A percentile compares a stretch with the other conserved stretches of the same genome.
Evolutionary conservation across 2,329 filamentous ascomycete species (phyloP).

Genomic region (Uncinocarpus reesii): DNA sequence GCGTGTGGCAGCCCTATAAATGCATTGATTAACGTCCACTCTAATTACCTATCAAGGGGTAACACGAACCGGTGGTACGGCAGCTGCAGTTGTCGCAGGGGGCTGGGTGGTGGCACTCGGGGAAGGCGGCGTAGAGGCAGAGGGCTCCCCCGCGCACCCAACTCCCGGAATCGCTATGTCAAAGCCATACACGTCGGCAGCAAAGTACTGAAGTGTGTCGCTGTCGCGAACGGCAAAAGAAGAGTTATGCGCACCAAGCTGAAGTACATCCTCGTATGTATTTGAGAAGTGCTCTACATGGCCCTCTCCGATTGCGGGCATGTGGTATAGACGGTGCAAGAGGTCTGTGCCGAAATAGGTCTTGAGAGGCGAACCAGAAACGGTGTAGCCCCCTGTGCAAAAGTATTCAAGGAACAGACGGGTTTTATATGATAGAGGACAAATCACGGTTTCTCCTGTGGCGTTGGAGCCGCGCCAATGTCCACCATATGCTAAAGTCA

Average conservation of each 20-base stretch:
- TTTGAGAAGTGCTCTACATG: conserved; percentile 54
- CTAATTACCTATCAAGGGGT: background rate
- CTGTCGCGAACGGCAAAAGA: conserved; percentile 47
- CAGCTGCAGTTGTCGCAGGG: conserved; percentile 14
- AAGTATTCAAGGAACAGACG: conserved; percentile 50
- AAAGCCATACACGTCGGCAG: conserved; percentile 54
- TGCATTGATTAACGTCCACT: conserved; percentile 16
- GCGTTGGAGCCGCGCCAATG: conserved; percentile 59
- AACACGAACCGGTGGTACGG: conserved; percentile 16
- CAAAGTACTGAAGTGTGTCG: conserved; percentile 57
- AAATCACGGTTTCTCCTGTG: conserved; percentile 59
- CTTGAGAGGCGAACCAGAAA: conserved; percentile 47
- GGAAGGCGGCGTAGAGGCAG: conserved; percentile 13
- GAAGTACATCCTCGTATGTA: conserved; percentile 46
- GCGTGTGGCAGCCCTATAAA: conserved; percentile 34
- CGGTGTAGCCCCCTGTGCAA: conserved; percentile 54
- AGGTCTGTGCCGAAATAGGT: conserved; percentile 58
- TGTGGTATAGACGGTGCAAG: conserved; percentile 56
- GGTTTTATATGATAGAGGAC: conserved; percentile 49
- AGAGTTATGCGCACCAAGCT: conserved; percentile 43
- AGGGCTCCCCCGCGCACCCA: conserved; percentile 45
- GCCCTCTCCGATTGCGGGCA: conserved; percentile 50
- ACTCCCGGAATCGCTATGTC: conserved; percentile 54
- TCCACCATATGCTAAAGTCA: conserved; percentile 50
- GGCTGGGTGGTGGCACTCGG: conserved; percentile 12